Evolutionary conservation across 768 basidiomycete genomes (phyloP), one percentile per base, ranked within the genome.

Genomic region (Hemileccinum impolitum): DNA sequence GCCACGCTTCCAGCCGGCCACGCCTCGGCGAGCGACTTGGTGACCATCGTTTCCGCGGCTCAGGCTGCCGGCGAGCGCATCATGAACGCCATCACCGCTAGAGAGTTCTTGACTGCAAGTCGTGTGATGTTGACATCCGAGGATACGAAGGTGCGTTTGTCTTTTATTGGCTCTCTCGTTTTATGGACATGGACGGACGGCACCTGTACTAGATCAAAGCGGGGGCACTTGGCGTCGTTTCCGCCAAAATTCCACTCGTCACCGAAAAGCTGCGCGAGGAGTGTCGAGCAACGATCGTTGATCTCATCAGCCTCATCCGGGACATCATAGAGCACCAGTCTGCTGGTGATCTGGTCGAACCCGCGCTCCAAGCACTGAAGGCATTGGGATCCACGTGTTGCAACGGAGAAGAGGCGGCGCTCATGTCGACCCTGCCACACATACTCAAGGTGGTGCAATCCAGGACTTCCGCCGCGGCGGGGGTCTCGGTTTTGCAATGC

Each of bases 221-320:
- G 9, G 86, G 83, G 47, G 87, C 87, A 10, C 75, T 96, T 26
- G 79, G 80, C 30, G 73, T 94, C 9, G 66, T 96, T 13, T 72
- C 77, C 3, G 79, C 82, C 35, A 81, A 90, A 31, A 68, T 95
- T 1, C 75, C 79, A 0, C 71, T 76, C 6, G 74, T 95, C 45
- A 70, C 82, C 5, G 69, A 76, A 9, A 71, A 74, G 18, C 69
- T 78, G 39, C 82, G 94, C 12, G 66, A 70, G 31, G 74, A 73
- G 25, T 70, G 80, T 28, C 73, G 75, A 21, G 56, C 74, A 23
- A 74, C 68, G 6, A 70, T 92, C 39, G 68, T 73, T 28, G 74
- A 75, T 30, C 81, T 88, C 45, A 62, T 87, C 42, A 66, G 68
- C 3, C 64, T 66, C 18, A 76, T 85, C 41, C 75, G 75, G 41